Base-by-base conservation (phyloP, 2,329 filamentous ascomycete species). In the Kalmusia sp. region DNA sequence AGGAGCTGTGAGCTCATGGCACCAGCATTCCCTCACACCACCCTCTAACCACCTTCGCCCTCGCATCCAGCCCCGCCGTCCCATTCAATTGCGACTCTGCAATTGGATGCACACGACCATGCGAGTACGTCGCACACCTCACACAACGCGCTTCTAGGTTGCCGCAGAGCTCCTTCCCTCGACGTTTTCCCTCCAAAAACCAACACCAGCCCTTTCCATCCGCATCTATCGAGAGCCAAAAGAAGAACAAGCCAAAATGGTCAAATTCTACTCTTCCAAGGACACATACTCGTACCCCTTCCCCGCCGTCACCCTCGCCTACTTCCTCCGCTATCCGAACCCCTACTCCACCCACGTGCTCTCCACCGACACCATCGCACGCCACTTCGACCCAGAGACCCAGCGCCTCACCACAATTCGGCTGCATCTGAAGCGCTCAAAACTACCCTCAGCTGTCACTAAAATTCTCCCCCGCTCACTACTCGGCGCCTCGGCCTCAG, bases 291-390 rank as follows among this genome's bases (percentile, higher is more conserved):
- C 87, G 61, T 91, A 93, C 76, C 88, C 89, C 43, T 93, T 93
- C 79, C 87, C 90, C 57, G 90, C 90, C 72, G 91, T 95, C 57
- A 92, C 90, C 43, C 87, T 95, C 74, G 91, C 91, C 77, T 95
- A 92, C 82, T 95, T 93, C 77, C 87, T 95, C 44, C 90, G 91
- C 61, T 95, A 95, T 77, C 92, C 90, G 61, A 95, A 93, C 69
- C 91, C 91, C 6, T 93, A 93, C 78, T 88, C 87, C 61, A 87
- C 84, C 59, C 91, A 95, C 78, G 91, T 95, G 48, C 80, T 92
- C 64, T 91, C 89, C 69, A 92, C 90, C 74, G 91, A 95, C 75
- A 92, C 90, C 66, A 91, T 95, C 72, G 85, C 86, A 43, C 88
- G 87, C 60, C 80, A 84, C 73, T 85, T 91, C 75, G 90, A 93